Base-by-base conservation (phyloP, 148 eudicot genomes). In the Spergularia bocconei region DNA sequence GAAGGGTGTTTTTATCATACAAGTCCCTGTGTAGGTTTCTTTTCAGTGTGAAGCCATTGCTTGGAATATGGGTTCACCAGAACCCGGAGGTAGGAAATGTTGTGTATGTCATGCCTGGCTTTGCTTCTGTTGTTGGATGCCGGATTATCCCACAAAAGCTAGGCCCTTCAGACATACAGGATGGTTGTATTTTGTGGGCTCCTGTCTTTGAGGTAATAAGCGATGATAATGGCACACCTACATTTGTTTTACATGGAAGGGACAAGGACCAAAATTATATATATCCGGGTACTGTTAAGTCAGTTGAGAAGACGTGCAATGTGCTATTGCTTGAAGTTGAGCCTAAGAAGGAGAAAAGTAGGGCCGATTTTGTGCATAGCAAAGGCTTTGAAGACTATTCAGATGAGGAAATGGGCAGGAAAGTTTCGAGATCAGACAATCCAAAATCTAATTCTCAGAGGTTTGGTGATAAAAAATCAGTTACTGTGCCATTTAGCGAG, bases 1-100 rank as follows among this genome's bases (percentile, higher is more conserved):
- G 91, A 69, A 86, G 80, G 71, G 95, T 83, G 15, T 85, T 90
- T 63, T 68, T 68, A 21, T 92, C 97, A 5, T 90, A 90, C 76
- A 90, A 85, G 88, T 85, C 85, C 71, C 85, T 92, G 53, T 92
- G 88, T 69, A 83, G 81, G 78, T 92, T 92, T 80, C 88, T 91
- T 51, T 63, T 79, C 29, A 69, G 72, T 64, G 86, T 91, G 67
- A 79, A 82, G 67, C 89, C 97, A 16, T 80, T 91, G 54, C 38
- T 90, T 55, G 97, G 97, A 33, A 87, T 90, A 70, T 91, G 97
- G 97, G 97, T 91, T 85, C 94, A 90, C 74, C 91, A 87, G 75
- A 91, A 91, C 48, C 97, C 97, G 7, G 94, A 91, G 80, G 87
- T 91, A 4, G 97, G 97, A 14, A 91, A 91, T 79, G 94, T 91